phyloP scores from a whole-genome alignment of 169 alveolate genomes.

The Plasmodium ovale region DNA sequence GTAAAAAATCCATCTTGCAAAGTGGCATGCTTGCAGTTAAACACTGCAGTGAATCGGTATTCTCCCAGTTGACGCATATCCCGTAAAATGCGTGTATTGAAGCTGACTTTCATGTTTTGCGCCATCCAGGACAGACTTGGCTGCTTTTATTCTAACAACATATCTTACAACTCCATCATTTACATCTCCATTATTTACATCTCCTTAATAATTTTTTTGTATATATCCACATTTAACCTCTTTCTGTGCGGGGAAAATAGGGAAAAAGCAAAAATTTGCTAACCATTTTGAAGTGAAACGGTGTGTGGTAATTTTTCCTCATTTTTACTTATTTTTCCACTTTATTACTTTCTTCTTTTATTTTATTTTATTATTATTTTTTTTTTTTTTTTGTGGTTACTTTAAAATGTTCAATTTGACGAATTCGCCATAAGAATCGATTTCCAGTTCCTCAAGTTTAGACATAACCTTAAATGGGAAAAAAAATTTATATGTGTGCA shows the following conservation, averaged over 20 bases:
- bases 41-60: too few species aligned
- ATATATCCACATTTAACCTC: conserved; percentile 36
- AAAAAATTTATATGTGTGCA: background rate
- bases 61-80: too few species aligned
- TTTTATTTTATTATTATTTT: background rate
- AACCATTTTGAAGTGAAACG: background rate
- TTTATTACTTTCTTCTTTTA: background rate
- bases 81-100: too few species aligned
- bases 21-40: too few species aligned
- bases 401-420: conserved; percentile 32
- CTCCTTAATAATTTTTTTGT: conserved; percentile 52
- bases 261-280: conserved; percentile 8
- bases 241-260: conserved; percentile 26
- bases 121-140: too few species aligned
- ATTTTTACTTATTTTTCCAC: background rate
- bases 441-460: conserved; percentile 54
- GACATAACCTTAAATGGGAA: conserved; percentile 24
- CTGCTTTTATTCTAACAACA: too few species aligned
- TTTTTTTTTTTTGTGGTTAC: conserved; percentile 20
- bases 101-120: too few species aligned
- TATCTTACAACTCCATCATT: background rate
- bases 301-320: background rate
- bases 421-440: conserved; percentile 43
- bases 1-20: too few species aligned
- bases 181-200: background rate